Evolutionary conservation across 1,284 basidiomycete genomes (phyloP).

Genomic region (Papiliotrema fonsecae): DNA sequence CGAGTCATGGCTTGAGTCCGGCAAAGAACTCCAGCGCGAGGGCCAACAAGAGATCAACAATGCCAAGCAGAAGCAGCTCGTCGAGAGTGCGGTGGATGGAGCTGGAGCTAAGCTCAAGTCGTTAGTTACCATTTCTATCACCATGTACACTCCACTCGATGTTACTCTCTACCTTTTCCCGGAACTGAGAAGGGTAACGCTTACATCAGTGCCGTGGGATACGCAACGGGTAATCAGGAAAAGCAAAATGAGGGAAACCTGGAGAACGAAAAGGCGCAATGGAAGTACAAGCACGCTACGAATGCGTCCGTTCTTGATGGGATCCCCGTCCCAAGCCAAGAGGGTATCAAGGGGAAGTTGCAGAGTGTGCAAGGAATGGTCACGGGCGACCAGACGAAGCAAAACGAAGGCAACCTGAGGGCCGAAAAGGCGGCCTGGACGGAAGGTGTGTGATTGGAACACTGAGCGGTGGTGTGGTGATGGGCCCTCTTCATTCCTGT

Average conservation of each 20-base stretch:
- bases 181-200: neutral
- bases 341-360: slow-evolving; percentile 27
- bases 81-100: slow-evolving; percentile 35
- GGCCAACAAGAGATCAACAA: slow-evolving; percentile 38
- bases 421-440: slow-evolving; percentile 46
- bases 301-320: slow-evolving; percentile 1
- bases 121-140: slow-evolving; percentile 23
- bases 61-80: slow-evolving; percentile 34
- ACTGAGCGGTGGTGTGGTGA: too few species aligned
- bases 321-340: slow-evolving; percentile 14
- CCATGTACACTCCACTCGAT: neutral
- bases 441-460: slow-evolving; percentile 19
- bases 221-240: slow-evolving; percentile 41
- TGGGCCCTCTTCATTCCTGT: too few species aligned
- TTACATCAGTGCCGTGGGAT: slow-evolving; percentile 32
- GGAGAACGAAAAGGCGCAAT: slow-evolving; percentile 24
- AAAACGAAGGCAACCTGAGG: slow-evolving; percentile 8
- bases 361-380: slow-evolving; percentile 36
- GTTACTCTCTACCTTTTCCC: neutral
- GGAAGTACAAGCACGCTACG: slow-evolving; percentile 26
- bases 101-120: slow-evolving; percentile 40
- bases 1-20: slow-evolving; percentile 28
- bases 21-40: slow-evolving; percentile 24
- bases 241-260: slow-evolving; percentile 45
- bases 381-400: slow-evolving; percentile 24